These are phyloP conservation scores for Zelonia costaricensis DNA, from an alignment of 208 protist species.

Conservation along the genomic window DNA sequence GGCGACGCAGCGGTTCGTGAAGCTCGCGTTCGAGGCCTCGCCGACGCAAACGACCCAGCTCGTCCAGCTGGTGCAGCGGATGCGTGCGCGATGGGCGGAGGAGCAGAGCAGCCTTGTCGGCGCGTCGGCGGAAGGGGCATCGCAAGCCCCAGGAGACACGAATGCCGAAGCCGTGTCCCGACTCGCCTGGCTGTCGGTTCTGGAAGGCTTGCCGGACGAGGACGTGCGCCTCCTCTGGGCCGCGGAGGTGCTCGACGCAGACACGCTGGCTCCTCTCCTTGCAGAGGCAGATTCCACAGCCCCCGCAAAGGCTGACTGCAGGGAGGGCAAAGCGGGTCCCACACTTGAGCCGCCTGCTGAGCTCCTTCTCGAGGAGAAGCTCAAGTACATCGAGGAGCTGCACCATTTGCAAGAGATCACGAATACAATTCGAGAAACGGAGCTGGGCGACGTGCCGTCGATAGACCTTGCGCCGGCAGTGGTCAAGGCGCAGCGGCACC, in stretches of 20 bases:
- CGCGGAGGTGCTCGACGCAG: conserved; percentile 46
- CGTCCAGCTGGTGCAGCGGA: conserved; percentile 10
- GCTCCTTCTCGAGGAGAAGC: conserved; percentile 34
- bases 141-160: neutral
- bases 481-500: conserved; percentile 46
- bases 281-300: neutral
- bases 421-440: conserved; percentile 24
- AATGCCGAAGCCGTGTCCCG: neutral
- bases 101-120: conserved; percentile 14
- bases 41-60: conserved; percentile 13
- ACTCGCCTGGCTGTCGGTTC: conserved; percentile 60
- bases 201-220: conserved; percentile 43
- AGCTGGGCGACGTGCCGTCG: conserved; percentile 31
- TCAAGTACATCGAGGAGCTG: conserved; percentile 35
- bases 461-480: conserved; percentile 64
- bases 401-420: conserved; percentile 54
- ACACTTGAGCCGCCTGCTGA: too few relatives aligned
- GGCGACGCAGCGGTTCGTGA: conserved; percentile 48
- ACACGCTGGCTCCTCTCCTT: conserved; percentile 30
- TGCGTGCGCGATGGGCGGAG: conserved; percentile 1
- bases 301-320: neutral
- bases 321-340: neutral
- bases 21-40: conserved; percentile 41
- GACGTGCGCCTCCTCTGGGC: conserved; percentile 55
- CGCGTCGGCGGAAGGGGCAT: neutral